A percentile compares a stretch with the other conserved stretches of the same genome.
phyloP scores from a whole-genome alignment of 768 basidiomycete species.

The Tricholomella constricta region DNA sequence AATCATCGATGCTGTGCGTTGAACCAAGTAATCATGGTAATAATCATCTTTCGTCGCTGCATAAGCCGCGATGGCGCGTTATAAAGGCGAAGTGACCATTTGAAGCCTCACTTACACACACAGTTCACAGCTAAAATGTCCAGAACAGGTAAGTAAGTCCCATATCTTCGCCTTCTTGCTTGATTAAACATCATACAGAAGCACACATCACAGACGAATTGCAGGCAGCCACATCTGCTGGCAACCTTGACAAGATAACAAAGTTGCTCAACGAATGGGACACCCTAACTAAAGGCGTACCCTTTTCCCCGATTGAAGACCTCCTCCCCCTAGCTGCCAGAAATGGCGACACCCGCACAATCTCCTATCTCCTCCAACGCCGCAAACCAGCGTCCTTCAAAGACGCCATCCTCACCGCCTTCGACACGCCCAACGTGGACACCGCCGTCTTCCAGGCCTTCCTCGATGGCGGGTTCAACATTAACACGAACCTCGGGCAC shows the following conservation, averaged over 20 bases:
- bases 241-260: not conserved
- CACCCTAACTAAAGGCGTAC: not conserved
- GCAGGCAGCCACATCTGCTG: too few relatives aligned
- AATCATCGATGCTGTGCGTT: too few relatives aligned
- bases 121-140: too few relatives aligned
- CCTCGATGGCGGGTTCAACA: constrained; percentile 12
- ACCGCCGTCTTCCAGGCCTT: constrained; percentile 12
- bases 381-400: constrained; percentile 9
- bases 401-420: constrained; percentile 9
- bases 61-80: too few relatives aligned
- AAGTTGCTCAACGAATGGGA: constrained; percentile 7
- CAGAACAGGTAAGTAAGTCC: too few relatives aligned
- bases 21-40: too few relatives aligned
- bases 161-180: too few relatives aligned
- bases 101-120: too few relatives aligned
- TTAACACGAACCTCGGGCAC: constrained; percentile 13
- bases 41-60: too few relatives aligned
- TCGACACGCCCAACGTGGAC: not conserved
- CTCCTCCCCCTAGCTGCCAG: constrained; percentile 6
- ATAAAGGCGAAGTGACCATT: too few relatives aligned
- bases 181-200: too few relatives aligned
- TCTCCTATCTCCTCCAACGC: constrained; percentile 7
- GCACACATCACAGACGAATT: too few relatives aligned
- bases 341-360: constrained; percentile 7
- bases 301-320: not conserved